Evolutionary conservation across 257 asterid species (phyloP).

Genomic region (Solanum neorickii): DNA sequence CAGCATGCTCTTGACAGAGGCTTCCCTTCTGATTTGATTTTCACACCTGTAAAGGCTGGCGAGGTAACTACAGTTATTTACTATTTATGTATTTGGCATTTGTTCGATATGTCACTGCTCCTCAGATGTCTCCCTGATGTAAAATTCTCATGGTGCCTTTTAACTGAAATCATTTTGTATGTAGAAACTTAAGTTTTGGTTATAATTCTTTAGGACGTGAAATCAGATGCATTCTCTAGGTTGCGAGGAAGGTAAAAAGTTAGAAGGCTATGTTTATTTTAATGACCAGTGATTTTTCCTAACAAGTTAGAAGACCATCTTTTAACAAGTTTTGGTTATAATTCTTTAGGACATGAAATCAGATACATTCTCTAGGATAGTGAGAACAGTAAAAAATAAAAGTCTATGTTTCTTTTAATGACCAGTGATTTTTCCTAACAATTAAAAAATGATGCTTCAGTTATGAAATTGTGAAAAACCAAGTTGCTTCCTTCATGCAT

Average conservation of each 20-base stretch:
- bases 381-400: background rate
- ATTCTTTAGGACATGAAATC: background rate
- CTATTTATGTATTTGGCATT: background rate
- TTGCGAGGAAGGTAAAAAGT: background rate
- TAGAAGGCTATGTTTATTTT: background rate
- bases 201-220: background rate
- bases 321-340: background rate
- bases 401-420: background rate
- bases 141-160: background rate
- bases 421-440: background rate
- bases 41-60: conserved; percentile 74
- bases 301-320: background rate
- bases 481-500: background rate
- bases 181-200: background rate
- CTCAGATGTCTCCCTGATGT: background rate
- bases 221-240: background rate
- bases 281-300: background rate
- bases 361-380: background rate
- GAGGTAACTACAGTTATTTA: conserved; percentile 39
- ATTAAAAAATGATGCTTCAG: background rate
- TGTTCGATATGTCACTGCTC: background rate
- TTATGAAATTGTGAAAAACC: background rate
- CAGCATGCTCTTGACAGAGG: conserved; percentile 75
- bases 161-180: background rate
- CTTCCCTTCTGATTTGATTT: conserved; percentile 61